These are phyloP conservation scores for Malus sylvestris DNA, from an alignment of 306 rosid genomes.

Conservation along the genomic window DNA sequence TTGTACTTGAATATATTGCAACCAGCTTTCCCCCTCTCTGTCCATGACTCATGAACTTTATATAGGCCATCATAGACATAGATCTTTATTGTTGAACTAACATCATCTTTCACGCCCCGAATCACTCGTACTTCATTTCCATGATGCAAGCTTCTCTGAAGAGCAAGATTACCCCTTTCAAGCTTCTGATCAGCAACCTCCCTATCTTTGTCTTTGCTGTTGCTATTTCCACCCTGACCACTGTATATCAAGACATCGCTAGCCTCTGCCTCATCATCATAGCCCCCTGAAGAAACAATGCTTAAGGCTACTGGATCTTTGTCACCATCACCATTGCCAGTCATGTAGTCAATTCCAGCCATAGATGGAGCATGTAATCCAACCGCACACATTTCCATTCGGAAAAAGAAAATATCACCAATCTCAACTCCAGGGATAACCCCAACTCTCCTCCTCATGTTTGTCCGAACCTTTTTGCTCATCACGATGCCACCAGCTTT, in stretches of 20 bases:
- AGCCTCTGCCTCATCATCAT: constrained; percentile 45
- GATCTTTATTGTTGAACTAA: constrained; percentile 30
- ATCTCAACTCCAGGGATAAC: constrained; percentile 52
- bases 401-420: constrained; percentile 58
- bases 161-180: constrained; percentile 65
- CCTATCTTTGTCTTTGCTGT: constrained; percentile 35
- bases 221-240: constrained; percentile 58
- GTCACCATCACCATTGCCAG: constrained; percentile 25
- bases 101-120: constrained; percentile 43
- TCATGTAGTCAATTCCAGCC: constrained; percentile 60
- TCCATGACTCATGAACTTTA: constrained; percentile 50
- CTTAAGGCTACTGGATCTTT: constrained; percentile 56
- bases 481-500: constrained; percentile 44
- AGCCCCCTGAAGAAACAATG: constrained; percentile 59
- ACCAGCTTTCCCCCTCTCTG: constrained; percentile 47
- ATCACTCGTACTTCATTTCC: constrained; percentile 54
- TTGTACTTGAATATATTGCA: constrained; percentile 58
- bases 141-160: constrained; percentile 41
- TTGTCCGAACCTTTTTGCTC: constrained; percentile 40
- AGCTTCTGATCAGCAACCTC: constrained; percentile 58
- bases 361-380: constrained; percentile 61
- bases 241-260: constrained; percentile 48
- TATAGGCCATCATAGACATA: constrained; percentile 68
- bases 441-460: constrained; percentile 47
- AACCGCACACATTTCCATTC: constrained; percentile 51